phyloP scores from a whole-genome alignment of 2,329 filamentous ascomycete species.

The Rhinocladiella similis region DNA sequence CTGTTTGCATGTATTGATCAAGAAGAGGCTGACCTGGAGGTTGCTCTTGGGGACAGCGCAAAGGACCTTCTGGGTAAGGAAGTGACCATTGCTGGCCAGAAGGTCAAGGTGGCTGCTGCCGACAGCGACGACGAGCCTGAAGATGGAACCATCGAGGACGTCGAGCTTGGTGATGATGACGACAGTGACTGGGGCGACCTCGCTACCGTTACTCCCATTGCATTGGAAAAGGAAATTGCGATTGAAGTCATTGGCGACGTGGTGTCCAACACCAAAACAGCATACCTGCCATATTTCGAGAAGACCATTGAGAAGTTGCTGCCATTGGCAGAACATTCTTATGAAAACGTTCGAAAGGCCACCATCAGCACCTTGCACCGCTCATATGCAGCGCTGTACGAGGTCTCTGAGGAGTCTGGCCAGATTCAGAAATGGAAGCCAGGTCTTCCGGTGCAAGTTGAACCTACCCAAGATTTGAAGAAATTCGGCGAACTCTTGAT shows the following conservation, averaged over 20 bases:
- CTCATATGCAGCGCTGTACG: conserved; percentile 86
- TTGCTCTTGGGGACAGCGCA: conserved; percentile 72
- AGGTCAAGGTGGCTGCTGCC: conserved; percentile 73
- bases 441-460: conserved; percentile 77
- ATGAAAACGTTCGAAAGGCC: conserved; percentile 91
- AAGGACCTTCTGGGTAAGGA: conserved; percentile 73
- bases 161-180: conserved; percentile 68
- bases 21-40: conserved; percentile 79
- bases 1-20: conserved; percentile 84
- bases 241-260: conserved; percentile 93
- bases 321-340: conserved; percentile 80
- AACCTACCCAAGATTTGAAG: conserved; percentile 75
- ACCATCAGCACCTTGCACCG: conserved; percentile 91
- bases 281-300: conserved; percentile 82
- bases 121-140: conserved; percentile 58
- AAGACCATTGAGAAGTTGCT: conserved; percentile 80
- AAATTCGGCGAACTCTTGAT: conserved; percentile 85
- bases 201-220: conserved; percentile 80
- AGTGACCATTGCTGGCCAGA: conserved; percentile 77
- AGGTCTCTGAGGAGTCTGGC: conserved; percentile 78
- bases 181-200: conserved; percentile 84
- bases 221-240: conserved; percentile 95
- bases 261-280: conserved; percentile 78
- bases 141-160: conserved; percentile 56
- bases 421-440: conserved; percentile 81